phyloP scores from a whole-genome alignment of 169 alveolate genomes.

The Plasmodium fragile region DNA sequence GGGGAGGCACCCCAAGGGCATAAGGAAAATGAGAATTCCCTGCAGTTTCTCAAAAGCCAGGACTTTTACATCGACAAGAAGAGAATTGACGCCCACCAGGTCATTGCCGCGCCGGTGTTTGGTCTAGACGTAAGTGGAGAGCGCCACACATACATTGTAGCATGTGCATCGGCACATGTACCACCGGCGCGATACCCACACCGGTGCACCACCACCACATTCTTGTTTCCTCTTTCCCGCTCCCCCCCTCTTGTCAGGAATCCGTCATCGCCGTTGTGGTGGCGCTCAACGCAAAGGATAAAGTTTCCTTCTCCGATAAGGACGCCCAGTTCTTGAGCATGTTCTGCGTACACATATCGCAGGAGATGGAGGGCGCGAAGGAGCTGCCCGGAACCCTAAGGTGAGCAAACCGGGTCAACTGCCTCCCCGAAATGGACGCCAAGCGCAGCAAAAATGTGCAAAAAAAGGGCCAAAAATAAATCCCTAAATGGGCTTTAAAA shows the following conservation, averaged over 20 bases:
- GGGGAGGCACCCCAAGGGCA: background rate
- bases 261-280: constrained; percentile 17
- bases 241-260: background rate
- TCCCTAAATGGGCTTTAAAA: background rate
- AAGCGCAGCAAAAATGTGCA: background rate
- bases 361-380: constrained; percentile 25
- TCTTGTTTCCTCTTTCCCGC: background rate
- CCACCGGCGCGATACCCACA: background rate
- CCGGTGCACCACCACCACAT: background rate
- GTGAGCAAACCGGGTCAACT: background rate
- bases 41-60: background rate
- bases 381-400: background rate
- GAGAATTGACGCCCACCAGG: constrained; percentile 21
- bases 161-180: background rate
- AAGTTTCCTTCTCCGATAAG: constrained; percentile 15
- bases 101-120: constrained; percentile 45
- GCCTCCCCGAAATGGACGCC: background rate
- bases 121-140: constrained; percentile 21
- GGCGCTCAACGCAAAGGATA: constrained; percentile 17
- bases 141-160: background rate
- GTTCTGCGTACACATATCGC: constrained; percentile 33
- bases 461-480: background rate
- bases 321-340: constrained; percentile 36
- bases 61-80: background rate
- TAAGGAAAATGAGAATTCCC: background rate